Evolutionary conservation across 2,329 filamentous ascomycete species (phyloP), one percentile per base, ranked within the genome.

Genomic region (Nemania sp.): DNA sequence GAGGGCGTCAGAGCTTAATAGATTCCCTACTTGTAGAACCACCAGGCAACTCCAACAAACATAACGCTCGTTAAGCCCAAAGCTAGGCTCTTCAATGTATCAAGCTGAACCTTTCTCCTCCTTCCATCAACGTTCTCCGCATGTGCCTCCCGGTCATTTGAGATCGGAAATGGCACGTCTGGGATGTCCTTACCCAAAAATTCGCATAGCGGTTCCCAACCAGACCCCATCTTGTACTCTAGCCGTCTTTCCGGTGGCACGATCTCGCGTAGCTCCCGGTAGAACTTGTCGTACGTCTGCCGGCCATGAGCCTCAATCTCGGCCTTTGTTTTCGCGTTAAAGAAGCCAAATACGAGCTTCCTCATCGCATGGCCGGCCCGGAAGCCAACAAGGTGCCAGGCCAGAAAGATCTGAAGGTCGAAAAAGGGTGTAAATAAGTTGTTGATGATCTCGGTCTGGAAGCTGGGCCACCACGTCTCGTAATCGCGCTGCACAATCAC

Each of bases 151-250:
- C 37, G 17, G 2, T 51, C 52, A 22, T 61, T 61, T 6, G 42
- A 11, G n/a, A 22, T 22, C 3, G 57, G 55, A n/a, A 58, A 61
- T 3, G 44, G 44, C 2, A 58, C 45, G 19, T 49, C 44, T 5
- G 52, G 59, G 7, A 61, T 46, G 2, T 49, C 33, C 19, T 52
- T 49, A 8, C 52, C 56, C 2, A 61, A 53, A 33, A 61, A 61
- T 22, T 23, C 43, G 23, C 57, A 60, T 2, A 61, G 46, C 1
- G 57, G 54, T n/a, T 49, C 59, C 54, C 57, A 61, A 3, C 59
- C 57, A 11, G 54, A 56, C 7, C 45, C 49, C 31, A 57, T 37
- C 17, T 56, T 49, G 22, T 60, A 61, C 17, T 60, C 59, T 1
- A 60, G 47, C 15, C 24, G 26, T 26, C 40, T 37, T 36, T 56